Conservation (phyloP, 1,139 yeast genomes). For the Scheffersomyces illinoinensis region DNA sequence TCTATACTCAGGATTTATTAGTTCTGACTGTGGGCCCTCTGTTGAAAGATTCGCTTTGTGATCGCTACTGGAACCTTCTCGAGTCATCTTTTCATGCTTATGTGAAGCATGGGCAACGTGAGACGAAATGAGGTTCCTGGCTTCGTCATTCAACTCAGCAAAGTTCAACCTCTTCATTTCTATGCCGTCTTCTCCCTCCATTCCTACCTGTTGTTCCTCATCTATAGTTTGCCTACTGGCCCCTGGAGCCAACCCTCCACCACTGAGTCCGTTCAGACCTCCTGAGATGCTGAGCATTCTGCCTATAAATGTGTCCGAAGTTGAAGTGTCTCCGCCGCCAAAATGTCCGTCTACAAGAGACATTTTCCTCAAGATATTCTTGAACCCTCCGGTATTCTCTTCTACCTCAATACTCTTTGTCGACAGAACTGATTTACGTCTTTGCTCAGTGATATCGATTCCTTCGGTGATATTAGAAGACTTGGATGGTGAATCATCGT, state of each 20-base stretch:
- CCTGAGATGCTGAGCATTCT: slow-evolving; percentile 30
- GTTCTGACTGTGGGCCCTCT: slow-evolving; percentile 5
- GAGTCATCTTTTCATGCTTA: slow-evolving; percentile 1
- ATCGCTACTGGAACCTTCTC: slow-evolving; percentile 2
- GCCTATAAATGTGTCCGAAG: slow-evolving; percentile 43
- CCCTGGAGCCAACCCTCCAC: slow-evolving; percentile 49
- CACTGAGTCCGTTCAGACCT: slow-evolving; percentile 27
- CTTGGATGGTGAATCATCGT: slow-evolving; percentile 5
- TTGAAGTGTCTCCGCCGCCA: slow-evolving; percentile 17
- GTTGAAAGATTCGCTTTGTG: slow-evolving; percentile 4
- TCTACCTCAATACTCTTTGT: background rate
- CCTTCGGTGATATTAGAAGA: slow-evolving; percentile 5
- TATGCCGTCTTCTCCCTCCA: slow-evolving; percentile 20
- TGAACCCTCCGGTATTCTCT: slow-evolving; percentile 18
- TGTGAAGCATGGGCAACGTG: slow-evolving; percentile 31
- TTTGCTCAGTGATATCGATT: slow-evolving; percentile 26
- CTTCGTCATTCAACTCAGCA: slow-evolving; percentile 41
- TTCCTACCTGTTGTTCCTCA: slow-evolving; percentile 25
- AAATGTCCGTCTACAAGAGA: slow-evolving; percentile 28
- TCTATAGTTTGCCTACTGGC: slow-evolving; percentile 28
- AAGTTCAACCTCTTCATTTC: slow-evolving; percentile 39
- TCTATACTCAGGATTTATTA: slow-evolving; percentile 8
- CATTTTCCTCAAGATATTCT: slow-evolving; percentile 37
- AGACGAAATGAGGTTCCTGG: slow-evolving; percentile 37
- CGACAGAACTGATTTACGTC: slow-evolving; percentile 7